These are phyloP conservation scores for Kokia cookei DNA, from an alignment of 441 rosid species.

Conservation along the genomic window DNA sequence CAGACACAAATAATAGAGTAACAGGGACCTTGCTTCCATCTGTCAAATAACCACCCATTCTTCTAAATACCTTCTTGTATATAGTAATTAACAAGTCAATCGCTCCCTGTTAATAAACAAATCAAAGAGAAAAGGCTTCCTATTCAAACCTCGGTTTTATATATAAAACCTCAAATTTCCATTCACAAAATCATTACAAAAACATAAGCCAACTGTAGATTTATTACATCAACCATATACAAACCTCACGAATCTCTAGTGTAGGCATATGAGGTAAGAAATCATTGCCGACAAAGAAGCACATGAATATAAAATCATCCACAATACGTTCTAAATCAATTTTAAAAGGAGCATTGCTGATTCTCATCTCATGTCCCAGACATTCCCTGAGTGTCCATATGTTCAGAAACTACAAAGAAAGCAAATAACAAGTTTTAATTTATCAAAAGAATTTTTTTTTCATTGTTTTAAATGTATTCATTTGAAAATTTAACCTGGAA, in stretches of 20 bases:
- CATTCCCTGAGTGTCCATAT: slow-evolving; percentile 96
- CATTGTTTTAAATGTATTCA: background rate
- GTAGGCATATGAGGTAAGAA: slow-evolving; percentile 99
- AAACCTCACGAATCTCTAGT: slow-evolving; percentile 96
- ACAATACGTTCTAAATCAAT: slow-evolving; percentile 75
- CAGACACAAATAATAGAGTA: slow-evolving; percentile 1
- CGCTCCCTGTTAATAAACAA: slow-evolving; percentile 68
- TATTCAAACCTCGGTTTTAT: background rate
- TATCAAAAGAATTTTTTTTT: background rate
- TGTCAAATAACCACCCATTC: slow-evolving; percentile 65
- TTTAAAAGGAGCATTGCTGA: slow-evolving; percentile 43
- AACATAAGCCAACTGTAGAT: background rate
- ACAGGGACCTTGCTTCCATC: slow-evolving; percentile 65
- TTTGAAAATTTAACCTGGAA: slow-evolving; percentile 57
- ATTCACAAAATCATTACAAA: background rate
- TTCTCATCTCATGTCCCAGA: slow-evolving; percentile 74
- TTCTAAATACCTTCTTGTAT: slow-evolving; percentile 75
- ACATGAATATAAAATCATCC: slow-evolving; percentile 98
- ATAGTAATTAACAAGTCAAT: slow-evolving; percentile 80
- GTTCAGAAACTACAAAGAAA: slow-evolving; percentile 63
- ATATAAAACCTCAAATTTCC: background rate
- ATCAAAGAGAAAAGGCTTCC: slow-evolving; percentile 6
- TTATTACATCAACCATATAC: slow-evolving; percentile 11
- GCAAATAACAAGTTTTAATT: background rate
- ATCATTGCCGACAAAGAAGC: slow-evolving; percentile 99